Evolutionary conservation across 495 filamentous ascomycete genomes (phyloP).

Genomic region (Podospora didyma): DNA sequence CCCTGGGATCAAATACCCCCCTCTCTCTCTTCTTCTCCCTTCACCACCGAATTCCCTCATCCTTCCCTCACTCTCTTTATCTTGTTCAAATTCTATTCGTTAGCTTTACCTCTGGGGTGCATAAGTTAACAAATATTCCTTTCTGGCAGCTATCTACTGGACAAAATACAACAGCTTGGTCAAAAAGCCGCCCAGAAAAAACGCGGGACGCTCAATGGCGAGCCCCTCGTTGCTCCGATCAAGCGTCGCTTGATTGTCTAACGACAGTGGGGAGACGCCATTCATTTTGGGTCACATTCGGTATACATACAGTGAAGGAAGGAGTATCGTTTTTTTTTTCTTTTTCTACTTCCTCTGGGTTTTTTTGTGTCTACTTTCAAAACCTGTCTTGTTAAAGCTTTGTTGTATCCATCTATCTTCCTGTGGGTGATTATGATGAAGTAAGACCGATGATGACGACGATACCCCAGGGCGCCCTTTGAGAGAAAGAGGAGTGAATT

Average conservation of each 20-base stretch:
- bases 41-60: background rate
- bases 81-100: background rate
- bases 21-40: background rate
- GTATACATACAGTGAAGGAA: too few relatives aligned
- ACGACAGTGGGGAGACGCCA: background rate
- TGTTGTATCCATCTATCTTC: too few relatives aligned
- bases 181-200: slow-evolving; percentile 24
- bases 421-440: too few relatives aligned
- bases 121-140: slow-evolving; percentile 10
- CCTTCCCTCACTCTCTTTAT: background rate
- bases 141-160: slow-evolving; percentile 37
- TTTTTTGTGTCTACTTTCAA: too few relatives aligned
- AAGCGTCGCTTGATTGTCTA: slow-evolving; percentile 34
- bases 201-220: slow-evolving; percentile 19
- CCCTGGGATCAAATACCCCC: too few relatives aligned
- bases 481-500: too few relatives aligned
- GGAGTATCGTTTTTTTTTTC: too few relatives aligned
- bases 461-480: too few relatives aligned
- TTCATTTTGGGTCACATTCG: too few relatives aligned
- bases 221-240: slow-evolving; percentile 28
- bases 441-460: too few relatives aligned
- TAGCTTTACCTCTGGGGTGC: background rate
- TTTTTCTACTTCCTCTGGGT: too few relatives aligned
- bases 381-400: too few relatives aligned
- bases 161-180: slow-evolving; percentile 39